Percentiles rank a stretch among this genome's conserved stretches.
phyloP scores from a whole-genome alignment of 23 red algal genomes.

The Chondrus crispus region DNA sequence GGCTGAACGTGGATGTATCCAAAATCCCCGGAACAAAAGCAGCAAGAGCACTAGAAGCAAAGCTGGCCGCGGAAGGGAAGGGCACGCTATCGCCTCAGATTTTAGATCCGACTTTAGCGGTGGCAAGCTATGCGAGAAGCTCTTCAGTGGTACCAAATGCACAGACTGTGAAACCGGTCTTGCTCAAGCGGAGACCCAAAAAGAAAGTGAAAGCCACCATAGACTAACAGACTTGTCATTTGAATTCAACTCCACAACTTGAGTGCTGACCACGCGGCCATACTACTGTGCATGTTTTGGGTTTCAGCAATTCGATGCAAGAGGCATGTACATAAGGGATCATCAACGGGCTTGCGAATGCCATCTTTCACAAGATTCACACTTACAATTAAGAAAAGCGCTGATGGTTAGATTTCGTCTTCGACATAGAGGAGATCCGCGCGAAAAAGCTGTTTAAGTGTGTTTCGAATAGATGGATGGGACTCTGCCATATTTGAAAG shows the following conservation, averaged over 20 bases:
- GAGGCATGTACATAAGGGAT: too few relatives aligned
- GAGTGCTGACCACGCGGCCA: too few relatives aligned
- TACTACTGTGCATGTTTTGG: too few relatives aligned
- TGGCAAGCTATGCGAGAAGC: conserved; percentile 32
- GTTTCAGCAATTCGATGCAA: too few relatives aligned
- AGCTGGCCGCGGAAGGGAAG: neutral
- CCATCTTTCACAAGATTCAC: too few relatives aligned
- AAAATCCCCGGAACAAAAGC: conserved; percentile 57
- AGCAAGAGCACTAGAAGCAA: neutral
- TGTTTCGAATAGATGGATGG: neutral
- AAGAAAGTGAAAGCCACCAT: too few relatives aligned
- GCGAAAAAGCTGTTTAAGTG: conserved; percentile 1
- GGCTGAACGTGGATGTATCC: conserved; percentile 30
- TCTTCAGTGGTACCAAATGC: neutral
- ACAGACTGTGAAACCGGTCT: conserved; percentile 28
- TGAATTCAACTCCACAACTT: too few relatives aligned
- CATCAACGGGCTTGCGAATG: too few relatives aligned
- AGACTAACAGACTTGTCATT: too few relatives aligned
- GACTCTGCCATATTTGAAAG: neutral
- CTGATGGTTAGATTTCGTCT: too few relatives aligned
- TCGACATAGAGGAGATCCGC: conserved; percentile 29
- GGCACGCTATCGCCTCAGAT: neutral
- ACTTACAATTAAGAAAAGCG: too few relatives aligned
- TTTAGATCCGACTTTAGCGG: conserved; percentile 9
- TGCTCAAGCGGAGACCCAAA: conserved; percentile 52